Conservation (phyloP, 2,329 filamentous ascomycete species). For the Didymella pinodella region DNA sequence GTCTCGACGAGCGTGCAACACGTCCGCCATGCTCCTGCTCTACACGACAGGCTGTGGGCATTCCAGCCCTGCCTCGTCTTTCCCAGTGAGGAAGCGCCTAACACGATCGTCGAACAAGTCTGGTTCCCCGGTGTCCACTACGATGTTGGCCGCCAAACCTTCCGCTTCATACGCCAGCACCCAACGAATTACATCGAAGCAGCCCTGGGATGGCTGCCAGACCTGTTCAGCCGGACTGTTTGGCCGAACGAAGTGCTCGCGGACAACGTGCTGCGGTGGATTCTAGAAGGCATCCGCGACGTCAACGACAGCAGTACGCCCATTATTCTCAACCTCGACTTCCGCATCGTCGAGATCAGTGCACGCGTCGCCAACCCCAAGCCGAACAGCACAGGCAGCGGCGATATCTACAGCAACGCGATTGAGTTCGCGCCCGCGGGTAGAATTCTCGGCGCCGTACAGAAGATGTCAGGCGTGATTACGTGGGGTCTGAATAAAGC, state of each 20-base stretch:
- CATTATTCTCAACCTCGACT: constrained; percentile 31
- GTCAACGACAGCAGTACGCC: constrained; percentile 19
- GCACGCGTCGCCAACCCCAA: constrained; percentile 23
- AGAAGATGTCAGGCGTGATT: constrained; percentile 23
- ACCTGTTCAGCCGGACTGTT: constrained; percentile 38
- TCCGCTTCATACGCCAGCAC: constrained; percentile 44
- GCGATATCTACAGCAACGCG: constrained; percentile 45
- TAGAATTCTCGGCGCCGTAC: constrained; percentile 25
- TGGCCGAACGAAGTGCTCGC: constrained; percentile 46
- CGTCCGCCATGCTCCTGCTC: constrained; percentile 43
- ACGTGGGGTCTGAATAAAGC: constrained; percentile 30
- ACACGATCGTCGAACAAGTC: constrained; percentile 33
- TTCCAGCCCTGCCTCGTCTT: constrained; percentile 46
- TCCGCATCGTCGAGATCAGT: constrained; percentile 26
- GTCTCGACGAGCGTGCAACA: constrained; percentile 44
- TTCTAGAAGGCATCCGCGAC: constrained; percentile 38
- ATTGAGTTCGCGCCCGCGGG: constrained; percentile 43
- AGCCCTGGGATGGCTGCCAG: constrained; percentile 37
- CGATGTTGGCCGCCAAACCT: constrained; percentile 47
- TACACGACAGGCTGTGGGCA: constrained; percentile 48
- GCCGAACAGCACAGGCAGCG: constrained; percentile 34
- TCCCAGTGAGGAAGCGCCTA: constrained; percentile 18
- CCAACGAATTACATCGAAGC: constrained; percentile 41
- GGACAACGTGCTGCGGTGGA: constrained; percentile 43
- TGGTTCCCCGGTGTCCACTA: constrained; percentile 52